Evolutionary conservation across 345 rosid species (phyloP).

Genomic region (Euphorbia tirucalli): DNA sequence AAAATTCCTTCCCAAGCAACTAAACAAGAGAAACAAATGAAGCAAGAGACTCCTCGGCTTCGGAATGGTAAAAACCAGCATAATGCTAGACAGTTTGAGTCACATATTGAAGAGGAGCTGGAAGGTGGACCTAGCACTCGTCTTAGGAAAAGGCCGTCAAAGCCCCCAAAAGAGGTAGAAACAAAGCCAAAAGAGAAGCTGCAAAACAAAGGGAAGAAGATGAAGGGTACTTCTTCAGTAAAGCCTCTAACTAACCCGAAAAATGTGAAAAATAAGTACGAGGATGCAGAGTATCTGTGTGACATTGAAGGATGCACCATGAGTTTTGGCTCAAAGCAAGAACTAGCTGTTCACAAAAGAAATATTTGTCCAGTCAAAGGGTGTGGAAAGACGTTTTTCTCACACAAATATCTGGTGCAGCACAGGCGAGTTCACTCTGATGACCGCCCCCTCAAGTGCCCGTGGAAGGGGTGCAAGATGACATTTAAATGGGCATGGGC

Average conservation of each 20-base stretch:
- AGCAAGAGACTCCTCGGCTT: conserved; percentile 35
- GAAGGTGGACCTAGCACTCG: conserved; percentile 80
- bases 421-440: conserved; percentile 81
- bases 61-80: conserved; percentile 31
- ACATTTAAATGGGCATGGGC: conserved; percentile 99
- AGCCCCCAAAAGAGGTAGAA: conserved; percentile 37
- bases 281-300: conserved; percentile 64
- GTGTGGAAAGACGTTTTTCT: conserved; percentile 90
- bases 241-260: conserved; percentile 30
- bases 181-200: conserved; percentile 48
- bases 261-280: conserved; percentile 41
- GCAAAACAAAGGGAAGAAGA: conserved; percentile 45
- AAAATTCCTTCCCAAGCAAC: conserved; percentile 12
- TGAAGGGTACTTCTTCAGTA: conserved; percentile 27
- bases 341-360: conserved; percentile 67
- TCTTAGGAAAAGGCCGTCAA: conserved; percentile 57
- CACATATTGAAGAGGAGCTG: conserved; percentile 34
- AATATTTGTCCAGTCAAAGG: conserved; percentile 88
- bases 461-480: conserved; percentile 99
- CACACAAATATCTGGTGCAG: conserved; percentile 95
- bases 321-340: conserved; percentile 71
- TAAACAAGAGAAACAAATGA: conserved; percentile 34
- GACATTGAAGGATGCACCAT: conserved; percentile 90
- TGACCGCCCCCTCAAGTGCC: conserved; percentile 97
- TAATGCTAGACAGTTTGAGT: conserved; percentile 25